phyloP scores from a whole-genome alignment of 768 basidiomycete species.

The Boletellus ananas region DNA sequence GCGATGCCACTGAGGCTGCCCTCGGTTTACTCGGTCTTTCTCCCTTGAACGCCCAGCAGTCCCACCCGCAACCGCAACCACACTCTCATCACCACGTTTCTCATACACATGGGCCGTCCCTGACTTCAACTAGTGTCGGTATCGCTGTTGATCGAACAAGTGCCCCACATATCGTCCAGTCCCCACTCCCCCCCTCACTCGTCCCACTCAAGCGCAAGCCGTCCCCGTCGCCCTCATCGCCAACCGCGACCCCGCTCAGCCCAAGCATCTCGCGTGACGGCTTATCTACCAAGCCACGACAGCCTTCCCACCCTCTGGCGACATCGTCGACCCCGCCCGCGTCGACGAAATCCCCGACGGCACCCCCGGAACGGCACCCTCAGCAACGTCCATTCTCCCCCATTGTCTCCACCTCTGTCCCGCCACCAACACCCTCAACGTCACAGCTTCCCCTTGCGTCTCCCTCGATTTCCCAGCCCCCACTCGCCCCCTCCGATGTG shows the following conservation, averaged over 20 bases:
- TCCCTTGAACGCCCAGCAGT: conserved; percentile 31
- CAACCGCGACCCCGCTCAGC: conserved; percentile 8
- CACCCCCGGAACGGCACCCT: conserved; percentile 8
- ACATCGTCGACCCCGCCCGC: conserved; percentile 16
- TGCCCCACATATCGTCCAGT: conserved; percentile 19
- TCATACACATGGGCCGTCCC: conserved; percentile 25
- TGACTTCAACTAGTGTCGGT: conserved; percentile 22
- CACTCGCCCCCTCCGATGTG: conserved; percentile 11
- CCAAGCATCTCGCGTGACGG: conserved; percentile 5
- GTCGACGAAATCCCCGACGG: conserved; percentile 15
- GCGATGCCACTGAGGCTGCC: conserved; percentile 57
- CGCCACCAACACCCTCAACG: conserved; percentile 12
- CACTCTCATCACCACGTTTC: conserved; percentile 24
- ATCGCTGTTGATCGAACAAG: conserved; percentile 25
- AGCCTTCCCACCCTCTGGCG: conserved; percentile 15
- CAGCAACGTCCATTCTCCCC: conserved; percentile 22
- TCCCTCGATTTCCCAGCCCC: conserved; percentile 21
- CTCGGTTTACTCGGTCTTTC: conserved; percentile 55
- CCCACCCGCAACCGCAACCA: conserved; percentile 24
- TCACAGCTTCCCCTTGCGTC: conserved; percentile 15
- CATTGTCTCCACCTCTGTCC: conserved; percentile 5
- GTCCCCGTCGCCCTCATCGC: conserved; percentile 17
- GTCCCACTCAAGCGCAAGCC: conserved; percentile 42
- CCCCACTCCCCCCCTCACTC: conserved; percentile 24
- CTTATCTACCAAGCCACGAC: conserved; percentile 12